Evolutionary conservation across 176 grass and related monocot genomes (phyloP).

Genomic region (Tuctoria greenei): DNA sequence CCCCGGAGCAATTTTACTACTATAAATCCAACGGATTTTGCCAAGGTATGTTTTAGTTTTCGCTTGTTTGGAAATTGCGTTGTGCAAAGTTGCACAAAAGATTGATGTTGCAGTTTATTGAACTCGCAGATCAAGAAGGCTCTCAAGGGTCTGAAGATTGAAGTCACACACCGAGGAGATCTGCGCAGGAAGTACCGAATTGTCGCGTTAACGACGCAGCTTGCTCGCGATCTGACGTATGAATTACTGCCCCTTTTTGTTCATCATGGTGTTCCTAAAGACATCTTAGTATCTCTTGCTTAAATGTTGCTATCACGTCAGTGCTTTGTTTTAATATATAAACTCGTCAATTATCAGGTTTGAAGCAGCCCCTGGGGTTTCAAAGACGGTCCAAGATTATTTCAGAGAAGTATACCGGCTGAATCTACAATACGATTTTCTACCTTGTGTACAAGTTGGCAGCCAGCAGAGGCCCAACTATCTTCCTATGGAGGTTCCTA

Average conservation of each 20-base stretch:
- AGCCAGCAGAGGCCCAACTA: slow-evolving; percentile 57
- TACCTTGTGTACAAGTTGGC: slow-evolving; percentile 72
- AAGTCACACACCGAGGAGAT: slow-evolving; percentile 49
- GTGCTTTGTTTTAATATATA: not conserved
- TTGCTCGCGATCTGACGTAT: slow-evolving; percentile 39
- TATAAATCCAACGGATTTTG: slow-evolving; percentile 32
- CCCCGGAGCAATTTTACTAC: not conserved
- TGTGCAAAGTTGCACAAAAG: not conserved
- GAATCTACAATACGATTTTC: slow-evolving; percentile 38
- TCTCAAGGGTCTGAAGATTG: slow-evolving; percentile 58
- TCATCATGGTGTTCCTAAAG: not conserved
- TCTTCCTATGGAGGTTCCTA: slow-evolving; percentile 74
- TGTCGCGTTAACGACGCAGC: slow-evolving; percentile 14
- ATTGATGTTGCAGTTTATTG: not conserved
- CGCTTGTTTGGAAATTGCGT: not conserved
- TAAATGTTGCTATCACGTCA: not conserved
- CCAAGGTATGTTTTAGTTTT: slow-evolving; percentile 35
- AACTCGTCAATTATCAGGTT: slow-evolving; percentile 33
- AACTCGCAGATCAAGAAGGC: slow-evolving; percentile 52
- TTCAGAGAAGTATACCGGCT: slow-evolving; percentile 56
- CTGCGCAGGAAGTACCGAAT: slow-evolving; percentile 46
- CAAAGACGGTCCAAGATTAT: slow-evolving; percentile 45
- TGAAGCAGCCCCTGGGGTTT: not conserved
- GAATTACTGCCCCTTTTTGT: not conserved
- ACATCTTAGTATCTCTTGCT: not conserved